A percentile compares a stretch with the other conserved stretches of the same genome.
Conservation (phyloP, 1,139 yeast genomes). For the Geotrichum phurueaensis region DNA sequence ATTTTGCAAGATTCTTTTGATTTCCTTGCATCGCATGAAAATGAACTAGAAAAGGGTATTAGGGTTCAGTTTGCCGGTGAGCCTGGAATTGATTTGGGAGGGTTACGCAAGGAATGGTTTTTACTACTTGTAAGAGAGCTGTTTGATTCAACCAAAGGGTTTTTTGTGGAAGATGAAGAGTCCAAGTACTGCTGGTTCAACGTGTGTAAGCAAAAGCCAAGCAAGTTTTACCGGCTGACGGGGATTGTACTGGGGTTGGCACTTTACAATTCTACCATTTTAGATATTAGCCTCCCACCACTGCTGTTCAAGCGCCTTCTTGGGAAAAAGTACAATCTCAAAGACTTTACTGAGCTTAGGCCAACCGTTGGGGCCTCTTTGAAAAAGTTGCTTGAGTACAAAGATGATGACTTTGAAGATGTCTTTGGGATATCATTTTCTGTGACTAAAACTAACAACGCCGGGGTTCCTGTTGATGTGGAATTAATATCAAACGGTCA, state of each 20-base stretch:
- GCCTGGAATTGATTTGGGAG: conserved; percentile 94
- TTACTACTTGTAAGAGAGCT: conserved; percentile 60
- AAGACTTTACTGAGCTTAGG: conserved; percentile 60
- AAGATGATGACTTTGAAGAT: conserved; percentile 42
- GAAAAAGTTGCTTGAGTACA: conserved; percentile 46
- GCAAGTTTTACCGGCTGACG: conserved; percentile 60
- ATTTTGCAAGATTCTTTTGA: conserved; percentile 71
- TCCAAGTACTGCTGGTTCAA: conserved; percentile 75
- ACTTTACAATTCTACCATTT: conserved; percentile 78
- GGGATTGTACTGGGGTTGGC: conserved; percentile 89
- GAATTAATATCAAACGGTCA: conserved; percentile 59
- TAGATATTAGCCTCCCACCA: conserved; percentile 71
- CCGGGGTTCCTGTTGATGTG: conserved; percentile 25
- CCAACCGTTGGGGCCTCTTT: conserved; percentile 64
- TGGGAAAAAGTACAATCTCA: conserved; percentile 48
- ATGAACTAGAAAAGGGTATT: conserved; percentile 66
- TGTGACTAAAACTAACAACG: conserved; percentile 31
- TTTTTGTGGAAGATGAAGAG: conserved; percentile 51
- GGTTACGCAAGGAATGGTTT: conserved; percentile 91
- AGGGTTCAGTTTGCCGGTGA: conserved; percentile 77
- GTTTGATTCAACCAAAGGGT: conserved; percentile 51
- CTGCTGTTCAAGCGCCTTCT: conserved; percentile 71
- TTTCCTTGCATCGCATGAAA: conserved; percentile 52
- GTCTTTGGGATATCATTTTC: conserved; percentile 47
- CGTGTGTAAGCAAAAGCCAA: conserved; percentile 36